A percentile compares a stretch with the other conserved stretches of the same genome.
phyloP scores from a whole-genome alignment of 2,329 filamentous ascomycete species.

The Pseudopithomyces chartarum region DNA sequence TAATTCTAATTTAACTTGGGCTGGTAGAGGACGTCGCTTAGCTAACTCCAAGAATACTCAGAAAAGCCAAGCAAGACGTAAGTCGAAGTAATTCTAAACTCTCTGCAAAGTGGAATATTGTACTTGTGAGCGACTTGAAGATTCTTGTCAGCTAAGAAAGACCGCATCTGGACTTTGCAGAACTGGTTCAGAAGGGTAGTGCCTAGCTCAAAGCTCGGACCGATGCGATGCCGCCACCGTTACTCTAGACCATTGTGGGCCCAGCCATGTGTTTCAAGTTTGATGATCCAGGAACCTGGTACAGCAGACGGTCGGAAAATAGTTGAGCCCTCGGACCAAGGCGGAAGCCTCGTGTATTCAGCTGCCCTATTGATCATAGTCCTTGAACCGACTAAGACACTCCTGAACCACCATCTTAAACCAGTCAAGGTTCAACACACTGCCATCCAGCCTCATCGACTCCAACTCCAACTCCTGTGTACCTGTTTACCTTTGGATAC shows the following conservation, averaged over 20 bases:
- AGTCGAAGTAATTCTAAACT: not conserved
- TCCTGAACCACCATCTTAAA: not conserved
- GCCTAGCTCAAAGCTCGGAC: slow-evolving; percentile 2
- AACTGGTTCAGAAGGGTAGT: not conserved
- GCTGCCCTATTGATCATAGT: not conserved
- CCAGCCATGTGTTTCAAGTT: slow-evolving; percentile 7
- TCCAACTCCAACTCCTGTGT: slow-evolving; percentile 20
- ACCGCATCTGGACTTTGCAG: too few species aligned
- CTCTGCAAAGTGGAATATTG: not conserved
- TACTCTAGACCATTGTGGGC: slow-evolving; percentile 6
- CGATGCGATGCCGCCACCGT: not conserved
- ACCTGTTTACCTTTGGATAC: slow-evolving; percentile 25
- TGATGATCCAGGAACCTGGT: not conserved
- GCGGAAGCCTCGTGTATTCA: not conserved
- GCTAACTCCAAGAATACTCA: not conserved
- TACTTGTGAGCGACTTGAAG: too few species aligned
- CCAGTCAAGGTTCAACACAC: slow-evolving; percentile 12
- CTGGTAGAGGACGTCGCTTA: not conserved
- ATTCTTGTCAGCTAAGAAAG: too few species aligned
- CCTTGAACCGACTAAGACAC: not conserved
- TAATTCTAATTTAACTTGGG: slow-evolving; percentile 1
- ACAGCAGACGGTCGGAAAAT: not conserved
- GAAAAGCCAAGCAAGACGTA: not conserved
- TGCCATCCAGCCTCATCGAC: slow-evolving; percentile 22
- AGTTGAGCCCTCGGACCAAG: not conserved